phyloP scores from a whole-genome alignment of 345 rosid species.

The Arabidopsis thaliana region TAIR10.1 NC_003076.8:26426001-26426500 shows the following conservation, averaged over 20 bases:
- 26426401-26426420: not conserved
- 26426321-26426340: constrained; percentile 78
- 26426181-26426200: not conserved
- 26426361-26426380: constrained; percentile 44
- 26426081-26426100: not conserved
- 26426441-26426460: constrained; percentile 84
- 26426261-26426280: constrained; percentile 22
- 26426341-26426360: constrained; percentile 95
- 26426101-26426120: not conserved
- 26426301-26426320: constrained; percentile 85
- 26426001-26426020: not conserved
- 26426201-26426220: too few species aligned
- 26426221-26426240: constrained; percentile 60
- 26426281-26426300: constrained; percentile 65
- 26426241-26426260: constrained; percentile 62
- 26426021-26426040: not conserved
- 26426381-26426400: not conserved
- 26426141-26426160: not conserved
- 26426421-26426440: constrained; percentile 52
- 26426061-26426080: too few species aligned
- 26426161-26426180: not conserved
- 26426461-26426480: constrained; percentile 93
- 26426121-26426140: not conserved
- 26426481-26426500: constrained; percentile 82
- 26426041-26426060: not conserved